phyloP scores from a whole-genome alignment of 164 flowering plant genomes.

The Cinnamomum chago region DNA sequence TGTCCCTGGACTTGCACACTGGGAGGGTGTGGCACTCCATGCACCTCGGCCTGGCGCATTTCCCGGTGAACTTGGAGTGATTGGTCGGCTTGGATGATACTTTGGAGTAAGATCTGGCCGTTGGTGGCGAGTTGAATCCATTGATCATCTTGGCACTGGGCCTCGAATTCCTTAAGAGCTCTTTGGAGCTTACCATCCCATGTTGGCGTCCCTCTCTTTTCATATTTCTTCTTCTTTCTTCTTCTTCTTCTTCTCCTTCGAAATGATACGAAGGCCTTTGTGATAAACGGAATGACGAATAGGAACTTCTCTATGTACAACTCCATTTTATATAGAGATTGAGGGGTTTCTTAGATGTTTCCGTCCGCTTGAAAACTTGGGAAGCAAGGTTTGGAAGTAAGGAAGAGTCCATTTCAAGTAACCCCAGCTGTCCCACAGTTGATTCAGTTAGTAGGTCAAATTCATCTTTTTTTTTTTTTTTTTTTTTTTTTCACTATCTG shows the following conservation, averaged over 20 bases:
- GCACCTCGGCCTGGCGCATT: conserved; percentile 42
- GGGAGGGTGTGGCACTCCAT: conserved; percentile 45
- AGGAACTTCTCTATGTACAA: too few species aligned
- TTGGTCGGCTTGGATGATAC: conserved; percentile 67
- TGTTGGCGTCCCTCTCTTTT: conserved; percentile 79
- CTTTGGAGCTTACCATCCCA: conserved; percentile 49
- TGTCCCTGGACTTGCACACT: conserved; percentile 44
- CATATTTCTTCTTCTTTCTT: conserved; percentile 25
- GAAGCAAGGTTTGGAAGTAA: not conserved
- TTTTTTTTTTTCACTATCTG: too few species aligned
- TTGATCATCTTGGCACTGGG: conserved; percentile 26
- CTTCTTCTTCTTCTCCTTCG: too few species aligned
- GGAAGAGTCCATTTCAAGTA: too few species aligned
- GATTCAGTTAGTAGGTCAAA: too few species aligned
- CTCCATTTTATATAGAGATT: too few species aligned
- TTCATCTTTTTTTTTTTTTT: too few species aligned
- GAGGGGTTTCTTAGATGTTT: too few species aligned
- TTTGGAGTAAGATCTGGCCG: conserved; percentile 58
- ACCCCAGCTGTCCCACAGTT: too few species aligned
- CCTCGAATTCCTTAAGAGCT: conserved; percentile 29
- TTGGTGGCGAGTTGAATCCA: conserved; percentile 33
- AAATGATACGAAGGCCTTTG: not conserved
- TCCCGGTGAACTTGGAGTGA: conserved; percentile 82
- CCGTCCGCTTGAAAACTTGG: conserved; percentile 1
- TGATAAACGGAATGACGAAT: too few species aligned